Percentiles rank a stretch among this genome's conserved stretches.
Conservation (phyloP, 148 eudicot genomes). For the Diospyros lotus region DNA sequence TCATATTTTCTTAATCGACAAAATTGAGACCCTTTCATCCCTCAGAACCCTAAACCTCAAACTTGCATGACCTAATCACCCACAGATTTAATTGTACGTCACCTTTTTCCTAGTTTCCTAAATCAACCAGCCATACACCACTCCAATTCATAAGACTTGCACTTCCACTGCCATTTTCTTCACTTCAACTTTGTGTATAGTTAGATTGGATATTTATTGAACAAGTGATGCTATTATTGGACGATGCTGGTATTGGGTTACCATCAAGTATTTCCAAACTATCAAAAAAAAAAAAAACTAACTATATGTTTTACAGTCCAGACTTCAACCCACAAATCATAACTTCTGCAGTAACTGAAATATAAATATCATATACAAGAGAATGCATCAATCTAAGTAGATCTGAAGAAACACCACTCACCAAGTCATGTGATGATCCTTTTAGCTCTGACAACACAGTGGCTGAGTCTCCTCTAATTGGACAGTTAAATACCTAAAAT, state of each 20-base stretch:
- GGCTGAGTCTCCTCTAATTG: conserved; percentile 87
- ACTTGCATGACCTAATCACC: no score
- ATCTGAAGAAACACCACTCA: conserved; percentile 29
- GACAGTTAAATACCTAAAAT: conserved; percentile 86
- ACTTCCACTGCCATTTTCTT: no score
- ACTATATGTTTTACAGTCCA: background rate
- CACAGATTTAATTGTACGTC: no score
- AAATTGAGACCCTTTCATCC: no score
- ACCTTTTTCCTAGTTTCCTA: no score
- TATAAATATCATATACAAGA: background rate
- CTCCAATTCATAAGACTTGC: no score
- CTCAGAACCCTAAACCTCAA: no score
- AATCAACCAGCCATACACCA: no score
- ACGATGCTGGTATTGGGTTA: background rate
- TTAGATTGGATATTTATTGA: background rate
- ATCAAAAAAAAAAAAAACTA: background rate
- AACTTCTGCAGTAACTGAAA: background rate
- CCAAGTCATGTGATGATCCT: conserved; percentile 88
- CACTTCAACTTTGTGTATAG: no score
- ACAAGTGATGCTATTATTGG: background rate
- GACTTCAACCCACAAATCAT: no score
- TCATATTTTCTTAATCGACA: no score
- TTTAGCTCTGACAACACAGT: conserved; percentile 75
- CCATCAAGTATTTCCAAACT: background rate
- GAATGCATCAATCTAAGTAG: background rate